A percentile compares a stretch with the other conserved stretches of the same genome.
phyloP scores from a whole-genome alignment of 148 eudicot species.

The Spergularia marina region DNA sequence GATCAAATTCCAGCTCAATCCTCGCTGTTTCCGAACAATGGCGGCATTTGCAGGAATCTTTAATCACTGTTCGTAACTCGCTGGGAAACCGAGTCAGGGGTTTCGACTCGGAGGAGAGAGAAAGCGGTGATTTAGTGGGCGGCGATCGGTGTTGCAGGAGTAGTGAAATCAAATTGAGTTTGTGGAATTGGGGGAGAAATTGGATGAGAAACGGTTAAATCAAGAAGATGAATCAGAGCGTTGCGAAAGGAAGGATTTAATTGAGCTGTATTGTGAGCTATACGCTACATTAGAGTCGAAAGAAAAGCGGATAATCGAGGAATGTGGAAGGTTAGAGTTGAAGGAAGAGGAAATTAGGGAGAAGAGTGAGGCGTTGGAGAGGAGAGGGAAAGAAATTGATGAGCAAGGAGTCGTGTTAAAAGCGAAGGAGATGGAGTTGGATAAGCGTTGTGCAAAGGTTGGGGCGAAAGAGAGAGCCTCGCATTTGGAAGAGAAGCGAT shows the following conservation, averaged over 20 bases:
- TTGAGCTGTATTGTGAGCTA: neutral
- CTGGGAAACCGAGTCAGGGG: constrained; percentile 6
- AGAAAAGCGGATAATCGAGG: neutral
- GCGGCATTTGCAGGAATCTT: constrained; percentile 8
- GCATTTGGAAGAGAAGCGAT: neutral
- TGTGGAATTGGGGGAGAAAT: constrained; percentile 6
- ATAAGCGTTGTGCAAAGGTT: neutral
- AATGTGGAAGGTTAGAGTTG: neutral
- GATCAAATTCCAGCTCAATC: constrained; percentile 1
- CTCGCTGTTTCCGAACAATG: constrained; percentile 14
- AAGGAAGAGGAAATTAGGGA: neutral
- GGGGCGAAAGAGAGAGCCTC: neutral
- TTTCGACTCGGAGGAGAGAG: constrained; percentile 16
- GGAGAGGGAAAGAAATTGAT: neutral
- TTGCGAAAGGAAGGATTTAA: neutral
- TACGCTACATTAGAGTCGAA: neutral
- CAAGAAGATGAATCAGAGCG: neutral
- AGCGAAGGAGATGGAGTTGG: neutral
- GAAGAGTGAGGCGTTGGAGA: neutral
- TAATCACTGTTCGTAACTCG: constrained; percentile 9
- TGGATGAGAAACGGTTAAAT: neutral
- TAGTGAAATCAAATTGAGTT: neutral
- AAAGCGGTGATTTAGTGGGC: neutral
- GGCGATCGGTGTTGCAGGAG: neutral
- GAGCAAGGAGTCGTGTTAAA: neutral